These are phyloP conservation scores for Aspergillus mulundensis DNA, from an alignment of 495 filamentous ascomycete species.

Conservation along the genomic window DNA sequence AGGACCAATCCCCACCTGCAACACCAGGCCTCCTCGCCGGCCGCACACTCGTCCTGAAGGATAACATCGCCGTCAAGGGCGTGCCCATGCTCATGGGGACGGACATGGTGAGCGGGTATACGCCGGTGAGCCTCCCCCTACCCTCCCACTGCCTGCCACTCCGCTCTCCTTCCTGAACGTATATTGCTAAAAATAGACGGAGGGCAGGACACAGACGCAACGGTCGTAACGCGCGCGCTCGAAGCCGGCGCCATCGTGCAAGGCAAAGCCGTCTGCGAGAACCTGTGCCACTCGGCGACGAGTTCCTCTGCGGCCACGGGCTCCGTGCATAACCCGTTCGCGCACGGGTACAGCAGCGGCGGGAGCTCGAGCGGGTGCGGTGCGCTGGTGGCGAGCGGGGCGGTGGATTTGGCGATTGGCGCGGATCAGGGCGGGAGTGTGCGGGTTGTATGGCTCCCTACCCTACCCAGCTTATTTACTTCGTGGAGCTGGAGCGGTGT, in stretches of 20 bases:
- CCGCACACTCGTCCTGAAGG: constrained; percentile 69
- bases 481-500: no score
- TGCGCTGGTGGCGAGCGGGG: constrained; percentile 46
- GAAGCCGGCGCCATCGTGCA: constrained; percentile 41
- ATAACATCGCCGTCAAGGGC: constrained; percentile 38
- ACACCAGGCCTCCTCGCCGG: constrained; percentile 53
- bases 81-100: constrained; percentile 37
- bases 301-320: constrained; percentile 47
- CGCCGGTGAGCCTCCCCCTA: constrained; percentile 21
- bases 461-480: no score
- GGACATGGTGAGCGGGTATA: constrained; percentile 37
- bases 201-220: constrained; percentile 36
- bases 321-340: constrained; percentile 47
- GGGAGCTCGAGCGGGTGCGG: constrained; percentile 57
- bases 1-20: neutral
- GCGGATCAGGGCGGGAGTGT: constrained; percentile 61
- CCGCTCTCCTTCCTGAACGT: no score
- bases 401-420: constrained; percentile 54
- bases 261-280: constrained; percentile 47
- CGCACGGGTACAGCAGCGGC: constrained; percentile 47
- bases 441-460: constrained; percentile 30
- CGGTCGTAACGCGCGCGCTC: constrained; percentile 44
- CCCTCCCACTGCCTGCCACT: no score
- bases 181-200: no score
- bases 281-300: constrained; percentile 40